These are phyloP conservation scores for Cordyceps militaris DNA, from an alignment of 2,329 filamentous ascomycete genomes.

Conservation along the genomic window DNA sequence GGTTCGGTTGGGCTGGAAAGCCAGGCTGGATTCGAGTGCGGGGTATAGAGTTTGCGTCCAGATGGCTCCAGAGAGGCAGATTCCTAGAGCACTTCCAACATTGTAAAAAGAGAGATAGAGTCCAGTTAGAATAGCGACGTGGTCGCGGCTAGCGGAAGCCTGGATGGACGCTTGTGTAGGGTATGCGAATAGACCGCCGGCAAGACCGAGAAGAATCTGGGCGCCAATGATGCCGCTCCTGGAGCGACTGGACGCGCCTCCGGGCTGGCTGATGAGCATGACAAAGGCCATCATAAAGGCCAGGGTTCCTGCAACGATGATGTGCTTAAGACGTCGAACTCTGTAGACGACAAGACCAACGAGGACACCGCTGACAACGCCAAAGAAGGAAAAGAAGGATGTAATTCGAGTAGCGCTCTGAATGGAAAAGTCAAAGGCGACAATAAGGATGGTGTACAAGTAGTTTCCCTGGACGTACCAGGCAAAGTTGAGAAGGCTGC, in stretches of 20 bases:
- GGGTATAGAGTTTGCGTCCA: conserved; percentile 35
- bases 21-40: conserved; percentile 25
- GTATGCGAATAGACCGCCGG: conserved; percentile 49
- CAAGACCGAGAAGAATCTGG: conserved; percentile 50
- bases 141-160: conserved; percentile 29
- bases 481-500: conserved; percentile 40
- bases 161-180: conserved; percentile 35
- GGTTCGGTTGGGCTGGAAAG: conserved; percentile 27
- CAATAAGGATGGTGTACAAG: conserved; percentile 51
- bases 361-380: conserved; percentile 46
- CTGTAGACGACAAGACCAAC: conserved; percentile 45
- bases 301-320: conserved; percentile 49
- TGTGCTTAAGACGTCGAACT: conserved; percentile 47
- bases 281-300: conserved; percentile 51
- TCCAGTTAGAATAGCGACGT: conserved; percentile 32
- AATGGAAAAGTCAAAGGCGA: conserved; percentile 50
- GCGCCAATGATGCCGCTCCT: conserved; percentile 47
- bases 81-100: conserved; percentile 35
- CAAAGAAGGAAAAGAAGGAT: conserved; percentile 47
- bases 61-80: conserved; percentile 32
- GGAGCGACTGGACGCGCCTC: conserved; percentile 33
- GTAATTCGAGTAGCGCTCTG: conserved; percentile 48
- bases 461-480: conserved; percentile 55
- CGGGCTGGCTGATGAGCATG: conserved; percentile 48
- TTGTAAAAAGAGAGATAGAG: conserved; percentile 36